These are phyloP conservation scores for Aspergillus fijiensis DNA, from an alignment of 2,329 filamentous ascomycete species.

Conservation along the genomic window DNA sequence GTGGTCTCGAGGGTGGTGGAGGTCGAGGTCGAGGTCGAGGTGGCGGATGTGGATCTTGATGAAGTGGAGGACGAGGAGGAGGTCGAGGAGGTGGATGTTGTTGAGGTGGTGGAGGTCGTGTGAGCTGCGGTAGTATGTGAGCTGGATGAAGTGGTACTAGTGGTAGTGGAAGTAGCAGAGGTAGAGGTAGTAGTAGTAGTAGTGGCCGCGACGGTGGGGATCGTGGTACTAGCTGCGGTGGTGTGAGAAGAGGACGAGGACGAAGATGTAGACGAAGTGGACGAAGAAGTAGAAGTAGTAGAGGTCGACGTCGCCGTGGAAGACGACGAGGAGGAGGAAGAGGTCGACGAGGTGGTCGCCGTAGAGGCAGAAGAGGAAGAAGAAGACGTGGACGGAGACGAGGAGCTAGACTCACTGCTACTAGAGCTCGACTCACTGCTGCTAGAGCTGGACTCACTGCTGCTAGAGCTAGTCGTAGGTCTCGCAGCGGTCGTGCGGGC, in stretches of 20 bases:
- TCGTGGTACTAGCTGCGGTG: not conserved
- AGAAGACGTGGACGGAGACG: conserved; percentile 3
- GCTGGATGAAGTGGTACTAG: conserved; percentile 11
- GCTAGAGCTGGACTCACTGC: conserved; percentile 8
- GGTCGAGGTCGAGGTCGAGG: conserved; percentile 23
- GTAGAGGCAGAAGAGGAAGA: not conserved
- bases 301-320: not conserved
- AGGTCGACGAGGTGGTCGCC: not conserved
- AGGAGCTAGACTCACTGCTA: conserved; percentile 10
- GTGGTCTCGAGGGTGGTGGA: conserved; percentile 22
- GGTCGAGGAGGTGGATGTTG: conserved; percentile 11
- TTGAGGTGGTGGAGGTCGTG: conserved; percentile 9
- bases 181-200: conserved; percentile 4
- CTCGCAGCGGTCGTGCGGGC: conserved; percentile 6
- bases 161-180: conserved; percentile 8
- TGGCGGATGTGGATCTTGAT: conserved; percentile 34
- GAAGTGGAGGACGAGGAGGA: conserved; percentile 17
- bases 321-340: not conserved
- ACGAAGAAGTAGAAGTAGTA: conserved; percentile 2
- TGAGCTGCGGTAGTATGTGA: conserved; percentile 7
- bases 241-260: not conserved
- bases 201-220: not conserved
- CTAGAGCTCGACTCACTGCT: conserved; percentile 10
- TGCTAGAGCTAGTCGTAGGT: conserved; percentile 9
- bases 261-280: conserved; percentile 3